Percentiles rank a stretch among this genome's conserved stretches.
phyloP scores from a whole-genome alignment of 805 yeast species.

The Ogataea kodamae region DNA sequence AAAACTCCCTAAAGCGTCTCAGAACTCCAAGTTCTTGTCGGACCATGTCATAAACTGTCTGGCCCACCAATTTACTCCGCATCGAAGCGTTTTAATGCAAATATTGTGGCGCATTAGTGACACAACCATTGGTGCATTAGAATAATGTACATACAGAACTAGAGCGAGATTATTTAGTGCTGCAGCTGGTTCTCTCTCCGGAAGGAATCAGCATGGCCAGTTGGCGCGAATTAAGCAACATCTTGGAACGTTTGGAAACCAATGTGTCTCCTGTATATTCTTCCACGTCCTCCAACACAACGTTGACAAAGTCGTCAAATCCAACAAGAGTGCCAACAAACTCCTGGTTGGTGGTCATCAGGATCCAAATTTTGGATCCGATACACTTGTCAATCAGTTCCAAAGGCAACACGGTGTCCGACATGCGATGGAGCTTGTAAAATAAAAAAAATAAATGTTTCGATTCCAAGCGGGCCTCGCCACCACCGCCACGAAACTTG shows the following conservation, averaged over 20 bases:
- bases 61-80: conserved; percentile 62
- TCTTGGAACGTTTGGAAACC: conserved; percentile 48
- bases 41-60: conserved; percentile 54
- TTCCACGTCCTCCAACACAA: conserved; percentile 78
- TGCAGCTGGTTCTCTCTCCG: conserved; percentile 35
- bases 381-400: conserved; percentile 87
- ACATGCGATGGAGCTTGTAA: conserved; percentile 5
- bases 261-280: conserved; percentile 48
- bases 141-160: conserved; percentile 10
- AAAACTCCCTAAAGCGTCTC: conserved; percentile 5
- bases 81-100: conserved; percentile 63
- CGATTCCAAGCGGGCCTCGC: too few relatives aligned
- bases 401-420: conserved; percentile 51
- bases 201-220: conserved; percentile 64
- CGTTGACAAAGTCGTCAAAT: conserved; percentile 92
- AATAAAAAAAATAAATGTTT: not conserved
- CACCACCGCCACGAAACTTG: conserved; percentile 1
- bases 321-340: conserved; percentile 88
- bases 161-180: conserved; percentile 2
- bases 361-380: conserved; percentile 74
- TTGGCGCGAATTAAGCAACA: conserved; percentile 69
- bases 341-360: conserved; percentile 63
- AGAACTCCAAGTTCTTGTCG: conserved; percentile 35
- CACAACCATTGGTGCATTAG: conserved; percentile 49
- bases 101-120: conserved; percentile 69